These are phyloP conservation scores for Phytophthora constricta DNA, from an alignment of 352 stramenopile genomes.

Conservation along the genomic window DNA sequence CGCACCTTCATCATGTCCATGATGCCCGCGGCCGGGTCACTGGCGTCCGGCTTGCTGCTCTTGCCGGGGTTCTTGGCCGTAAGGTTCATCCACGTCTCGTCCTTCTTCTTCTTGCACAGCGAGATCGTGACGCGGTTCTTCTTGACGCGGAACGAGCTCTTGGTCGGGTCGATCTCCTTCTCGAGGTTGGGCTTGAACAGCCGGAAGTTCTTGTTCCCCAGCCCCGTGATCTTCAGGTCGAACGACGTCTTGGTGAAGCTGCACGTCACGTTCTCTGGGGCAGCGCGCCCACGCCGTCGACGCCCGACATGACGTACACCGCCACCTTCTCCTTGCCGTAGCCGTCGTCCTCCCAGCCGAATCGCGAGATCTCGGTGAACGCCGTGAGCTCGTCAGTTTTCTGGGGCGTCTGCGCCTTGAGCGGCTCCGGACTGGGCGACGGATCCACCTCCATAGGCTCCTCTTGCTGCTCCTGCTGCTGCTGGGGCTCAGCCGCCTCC, in stretches of 20 bases:
- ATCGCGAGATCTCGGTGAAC: slow-evolving; percentile 87
- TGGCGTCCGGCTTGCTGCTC: slow-evolving; percentile 47
- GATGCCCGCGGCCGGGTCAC: slow-evolving; percentile 80
- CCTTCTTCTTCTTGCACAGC: slow-evolving; percentile 78
- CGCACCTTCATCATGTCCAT: slow-evolving; percentile 93
- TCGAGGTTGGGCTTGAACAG: slow-evolving; percentile 82
- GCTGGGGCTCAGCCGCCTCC: slow-evolving; percentile 26
- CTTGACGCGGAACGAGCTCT: slow-evolving; percentile 84
- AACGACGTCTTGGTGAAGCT: slow-evolving; percentile 84
- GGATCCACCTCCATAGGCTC: slow-evolving; percentile 34
- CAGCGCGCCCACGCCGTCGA: slow-evolving; percentile 79
- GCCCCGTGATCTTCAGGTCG: slow-evolving; percentile 63
- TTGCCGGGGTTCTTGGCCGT: slow-evolving; percentile 85
- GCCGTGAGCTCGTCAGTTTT: slow-evolving; percentile 60
- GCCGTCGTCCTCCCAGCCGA: slow-evolving; percentile 90
- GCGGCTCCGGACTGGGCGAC: slow-evolving; percentile 29
- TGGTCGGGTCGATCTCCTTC: slow-evolving; percentile 80
- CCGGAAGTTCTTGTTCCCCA: slow-evolving; percentile 9
- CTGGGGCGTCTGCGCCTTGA: slow-evolving; percentile 14
- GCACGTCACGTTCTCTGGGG: slow-evolving; percentile 78
- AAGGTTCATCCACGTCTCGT: slow-evolving; percentile 83
- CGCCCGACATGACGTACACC: slow-evolving; percentile 84
- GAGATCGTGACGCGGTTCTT: slow-evolving; percentile 88
- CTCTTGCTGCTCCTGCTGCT: slow-evolving; percentile 31
- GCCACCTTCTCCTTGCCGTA: slow-evolving; percentile 87